Evolutionary conservation across 2,329 filamentous ascomycete genomes (phyloP), one percentile per base, ranked within the genome.

Genomic region (Polytolypa hystricis): DNA sequence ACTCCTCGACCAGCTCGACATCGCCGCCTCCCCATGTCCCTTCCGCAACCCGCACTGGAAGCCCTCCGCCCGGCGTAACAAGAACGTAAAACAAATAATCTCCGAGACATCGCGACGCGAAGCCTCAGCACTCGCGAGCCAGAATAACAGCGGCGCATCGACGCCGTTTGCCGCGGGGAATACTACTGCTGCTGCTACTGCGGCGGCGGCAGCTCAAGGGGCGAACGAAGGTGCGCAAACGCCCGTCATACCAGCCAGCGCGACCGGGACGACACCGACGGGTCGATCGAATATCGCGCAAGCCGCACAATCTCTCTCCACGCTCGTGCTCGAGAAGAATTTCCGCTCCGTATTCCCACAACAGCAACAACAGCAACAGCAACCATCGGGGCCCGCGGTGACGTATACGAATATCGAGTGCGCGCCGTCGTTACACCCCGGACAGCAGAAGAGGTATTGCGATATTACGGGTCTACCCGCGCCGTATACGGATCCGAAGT

Each of bases 351-450:
- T 50, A 30, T 55, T 39, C 2, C 16, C 59, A 51, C n/a, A n/a
- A n/a, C n/a, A n/a, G n/a, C n/a, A n/a, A n/a, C n/a, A n/a, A n/a
- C 55, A 56, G 14, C 54, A 59, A 8, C 56, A 50, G 27, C 52
- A 60, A n/a, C 57, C 63, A 1, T 65, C 67, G 5, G 81, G 79
- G 0, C 84, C 82, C 0, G 74, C 72, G 20, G 82, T 82, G 20
- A 95, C 91, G 1, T 98, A 96, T 60, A 94, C 85, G 5, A 96
- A 95, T 55, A 93, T 98, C 44, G 91, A 96, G 60, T 86, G 84
- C 32, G 89, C 91, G 3, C 91, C 91, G 26, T 91, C 83, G 40
- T 67, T 96, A 50, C 74, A 76, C 52, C 73, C 76, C 5, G 81
- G 81, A 34, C 81, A 85, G 47, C 75, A 84, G 54, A 86, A 80